These are phyloP conservation scores for Lecanoromycetidae sp. DNA, from an alignment of 2,329 filamentous ascomycete species.

Conservation along the genomic window DNA sequence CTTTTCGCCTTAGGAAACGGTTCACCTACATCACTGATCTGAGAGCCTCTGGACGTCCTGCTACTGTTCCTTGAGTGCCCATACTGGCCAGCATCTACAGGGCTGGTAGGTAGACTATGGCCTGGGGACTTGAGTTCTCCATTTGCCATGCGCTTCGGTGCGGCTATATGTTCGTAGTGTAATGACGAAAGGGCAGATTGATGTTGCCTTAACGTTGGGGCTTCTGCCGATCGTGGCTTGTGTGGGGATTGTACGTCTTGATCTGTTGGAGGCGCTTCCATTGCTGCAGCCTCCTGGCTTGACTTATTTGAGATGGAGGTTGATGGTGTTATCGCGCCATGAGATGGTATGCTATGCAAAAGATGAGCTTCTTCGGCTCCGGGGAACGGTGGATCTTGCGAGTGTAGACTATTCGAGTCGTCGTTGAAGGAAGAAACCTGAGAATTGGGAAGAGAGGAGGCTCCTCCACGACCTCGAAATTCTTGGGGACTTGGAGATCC, in stretches of 20 bases:
- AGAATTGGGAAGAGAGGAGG: neutral
- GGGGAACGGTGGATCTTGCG: neutral
- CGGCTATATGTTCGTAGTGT: conserved; percentile 18
- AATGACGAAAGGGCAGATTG: neutral
- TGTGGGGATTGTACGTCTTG: neutral
- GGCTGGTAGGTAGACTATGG: conserved; percentile 27
- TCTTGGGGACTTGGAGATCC: neutral
- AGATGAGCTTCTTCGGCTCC: neutral
- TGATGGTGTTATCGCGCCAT: conserved; percentile 10
- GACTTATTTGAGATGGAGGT: conserved; percentile 15
- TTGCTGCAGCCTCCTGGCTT: conserved; percentile 7
- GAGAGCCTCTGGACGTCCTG: conserved; percentile 52
- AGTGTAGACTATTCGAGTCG: conserved; percentile 4
- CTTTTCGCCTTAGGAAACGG: conserved; percentile 15
- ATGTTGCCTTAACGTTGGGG: neutral
- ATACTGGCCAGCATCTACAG: conserved; percentile 23
- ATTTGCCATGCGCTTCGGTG: conserved; percentile 65
- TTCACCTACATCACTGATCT: conserved; percentile 62
- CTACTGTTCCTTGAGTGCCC: conserved; percentile 63
- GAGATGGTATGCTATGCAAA: neutral
- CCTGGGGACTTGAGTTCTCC: conserved; percentile 54
- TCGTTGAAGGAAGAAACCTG: conserved; percentile 12
- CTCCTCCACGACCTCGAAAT: neutral
- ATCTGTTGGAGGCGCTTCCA: neutral
- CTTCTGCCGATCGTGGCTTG: neutral